A percentile compares a stretch with the other conserved stretches of the same genome.
Evolutionary conservation across 768 basidiomycete genomes (phyloP).

Genomic region (Podaxis mareebaensis): DNA sequence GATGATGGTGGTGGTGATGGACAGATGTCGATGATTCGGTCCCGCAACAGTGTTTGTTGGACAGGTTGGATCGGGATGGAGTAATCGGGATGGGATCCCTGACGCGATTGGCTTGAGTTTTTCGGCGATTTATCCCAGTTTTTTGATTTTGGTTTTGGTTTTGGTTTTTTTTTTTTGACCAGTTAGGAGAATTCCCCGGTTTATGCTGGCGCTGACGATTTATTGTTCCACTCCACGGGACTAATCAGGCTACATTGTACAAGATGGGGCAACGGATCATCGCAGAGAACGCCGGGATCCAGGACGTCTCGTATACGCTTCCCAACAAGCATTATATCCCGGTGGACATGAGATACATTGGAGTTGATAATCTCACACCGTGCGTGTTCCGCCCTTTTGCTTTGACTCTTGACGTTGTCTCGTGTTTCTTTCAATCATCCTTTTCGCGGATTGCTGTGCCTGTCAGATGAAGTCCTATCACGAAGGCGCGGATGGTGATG

Average conservation of each 20-base stretch:
- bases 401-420: not conserved
- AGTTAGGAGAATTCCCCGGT: not conserved
- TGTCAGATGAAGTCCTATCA: not conserved
- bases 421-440: slow-evolving; percentile 6
- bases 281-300: slow-evolving; percentile 58
- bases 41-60: not conserved
- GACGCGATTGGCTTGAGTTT: not conserved
- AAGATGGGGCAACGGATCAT: slow-evolving; percentile 83
- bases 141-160: not conserved
- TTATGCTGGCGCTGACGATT: not conserved
- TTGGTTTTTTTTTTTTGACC: not conserved
- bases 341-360: slow-evolving; percentile 77
- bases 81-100: not conserved
- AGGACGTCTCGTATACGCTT: slow-evolving; percentile 66
- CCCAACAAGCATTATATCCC: slow-evolving; percentile 97
- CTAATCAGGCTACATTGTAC: slow-evolving; percentile 79
- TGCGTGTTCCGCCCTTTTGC: slow-evolving; percentile 31
- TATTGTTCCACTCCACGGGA: not conserved
- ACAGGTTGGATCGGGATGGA: not conserved
- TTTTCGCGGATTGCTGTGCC: not conserved
- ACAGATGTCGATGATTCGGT: not conserved
- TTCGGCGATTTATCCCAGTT: not conserved
- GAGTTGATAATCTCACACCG: slow-evolving; percentile 71
- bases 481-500: not conserved
- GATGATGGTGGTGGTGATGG: not conserved